Conservation (phyloP, 768 basidiomycete species). For the Amanita rimosa region DNA sequence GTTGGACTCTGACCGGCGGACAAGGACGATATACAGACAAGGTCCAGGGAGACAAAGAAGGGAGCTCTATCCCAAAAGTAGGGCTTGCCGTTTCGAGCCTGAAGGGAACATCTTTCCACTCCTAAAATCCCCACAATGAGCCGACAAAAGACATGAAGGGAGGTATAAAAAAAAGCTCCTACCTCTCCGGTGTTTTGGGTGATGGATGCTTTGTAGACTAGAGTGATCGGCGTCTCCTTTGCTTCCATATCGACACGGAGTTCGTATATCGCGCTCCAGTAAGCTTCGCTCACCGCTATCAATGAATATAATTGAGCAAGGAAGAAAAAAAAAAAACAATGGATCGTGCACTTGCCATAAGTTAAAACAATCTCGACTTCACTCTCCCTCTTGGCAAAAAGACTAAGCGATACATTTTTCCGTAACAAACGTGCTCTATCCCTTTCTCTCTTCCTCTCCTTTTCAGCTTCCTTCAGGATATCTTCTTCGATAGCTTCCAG, state of each 20-base stretch:
- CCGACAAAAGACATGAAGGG: not conserved
- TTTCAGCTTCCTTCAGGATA: slow-evolving; percentile 13
- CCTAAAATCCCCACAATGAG: slow-evolving; percentile 10
- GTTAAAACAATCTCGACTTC: slow-evolving; percentile 27
- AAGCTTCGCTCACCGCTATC: slow-evolving; percentile 15
- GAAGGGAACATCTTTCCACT: slow-evolving; percentile 27
- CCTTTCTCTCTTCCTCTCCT: slow-evolving; percentile 10
- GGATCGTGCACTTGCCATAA: slow-evolving; percentile 22
- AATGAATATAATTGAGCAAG: slow-evolving; percentile 9
- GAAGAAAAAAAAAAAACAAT: not conserved
- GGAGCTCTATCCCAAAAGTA: slow-evolving; percentile 23
- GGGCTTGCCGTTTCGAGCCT: slow-evolving; percentile 28
- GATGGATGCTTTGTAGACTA: slow-evolving; percentile 29
- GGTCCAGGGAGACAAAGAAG: slow-evolving; percentile 21
- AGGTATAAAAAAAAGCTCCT: not conserved
- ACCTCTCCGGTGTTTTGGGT: slow-evolving; percentile 30
- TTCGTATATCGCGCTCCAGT: slow-evolving; percentile 26
- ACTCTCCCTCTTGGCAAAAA: slow-evolving; percentile 24
- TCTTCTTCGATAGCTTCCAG: slow-evolving; percentile 14
- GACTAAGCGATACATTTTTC: slow-evolving; percentile 19
- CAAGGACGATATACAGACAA: slow-evolving; percentile 9
- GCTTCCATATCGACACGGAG: slow-evolving; percentile 26
- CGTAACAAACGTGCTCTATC: slow-evolving; percentile 15
- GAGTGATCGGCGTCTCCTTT: slow-evolving; percentile 18
- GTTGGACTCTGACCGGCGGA: too few relatives aligned